Conservation (phyloP, 768 basidiomycete genomes). For the Lentinula sp. region DNA sequence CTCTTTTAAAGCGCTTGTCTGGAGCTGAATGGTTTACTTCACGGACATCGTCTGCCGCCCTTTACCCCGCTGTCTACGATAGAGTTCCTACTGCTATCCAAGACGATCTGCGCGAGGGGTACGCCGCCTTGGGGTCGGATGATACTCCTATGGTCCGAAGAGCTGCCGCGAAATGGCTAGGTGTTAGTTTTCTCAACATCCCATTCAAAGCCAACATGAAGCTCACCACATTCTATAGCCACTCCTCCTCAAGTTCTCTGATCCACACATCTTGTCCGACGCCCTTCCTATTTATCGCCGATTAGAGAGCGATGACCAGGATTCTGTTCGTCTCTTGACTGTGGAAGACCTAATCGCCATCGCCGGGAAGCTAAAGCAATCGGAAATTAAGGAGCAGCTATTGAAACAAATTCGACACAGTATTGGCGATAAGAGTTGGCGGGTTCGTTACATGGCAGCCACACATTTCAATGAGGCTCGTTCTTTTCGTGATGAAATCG, state of each 20-base stretch:
- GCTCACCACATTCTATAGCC: constrained; percentile 42
- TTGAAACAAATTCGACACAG: constrained; percentile 83
- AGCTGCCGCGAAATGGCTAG: constrained; percentile 94
- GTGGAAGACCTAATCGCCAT: constrained; percentile 95
- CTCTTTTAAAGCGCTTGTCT: constrained; percentile 82
- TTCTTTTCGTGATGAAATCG: constrained; percentile 7
- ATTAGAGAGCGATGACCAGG: constrained; percentile 94
- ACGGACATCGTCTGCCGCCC: constrained; percentile 89
- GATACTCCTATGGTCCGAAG: constrained; percentile 99
- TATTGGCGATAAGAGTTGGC: constrained; percentile 95
- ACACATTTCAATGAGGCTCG: constrained; percentile 91
- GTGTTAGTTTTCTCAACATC: constrained; percentile 48
- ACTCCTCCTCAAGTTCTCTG: constrained; percentile 72
- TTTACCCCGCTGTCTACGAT: constrained; percentile 87
- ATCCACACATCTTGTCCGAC: constrained; percentile 78
- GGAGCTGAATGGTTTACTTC: constrained; percentile 99
- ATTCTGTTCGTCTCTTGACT: constrained; percentile 92
- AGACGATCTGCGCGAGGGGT: constrained; percentile 86
- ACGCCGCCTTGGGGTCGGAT: constrained; percentile 76
- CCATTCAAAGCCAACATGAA: not conserved
- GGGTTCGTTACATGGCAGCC: constrained; percentile 98
- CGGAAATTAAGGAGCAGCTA: constrained; percentile 89
- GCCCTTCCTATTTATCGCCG: constrained; percentile 89
- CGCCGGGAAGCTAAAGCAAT: constrained; percentile 73
- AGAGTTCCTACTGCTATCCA: constrained; percentile 68